phyloP scores from a whole-genome alignment of 75 land plant species.

The Larix kaempferi region DNA sequence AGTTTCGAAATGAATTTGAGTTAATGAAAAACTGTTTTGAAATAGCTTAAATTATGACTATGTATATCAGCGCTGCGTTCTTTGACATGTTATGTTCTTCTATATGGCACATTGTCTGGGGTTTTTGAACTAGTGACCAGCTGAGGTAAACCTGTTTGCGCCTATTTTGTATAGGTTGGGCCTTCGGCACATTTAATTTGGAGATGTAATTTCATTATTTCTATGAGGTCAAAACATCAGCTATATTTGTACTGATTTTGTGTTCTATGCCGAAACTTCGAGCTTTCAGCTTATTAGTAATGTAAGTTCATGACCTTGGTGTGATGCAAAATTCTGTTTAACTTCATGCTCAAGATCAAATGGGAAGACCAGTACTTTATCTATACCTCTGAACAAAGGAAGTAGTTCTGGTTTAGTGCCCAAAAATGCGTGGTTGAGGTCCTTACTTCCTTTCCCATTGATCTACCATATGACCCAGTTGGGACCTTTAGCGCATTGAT shows the following conservation, averaged over 20 bases:
- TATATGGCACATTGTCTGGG: neutral
- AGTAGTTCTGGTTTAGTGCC: neutral
- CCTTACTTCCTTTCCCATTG: neutral
- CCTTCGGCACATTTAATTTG: too few relatives aligned
- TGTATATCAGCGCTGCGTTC: neutral
- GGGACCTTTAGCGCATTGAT: neutral
- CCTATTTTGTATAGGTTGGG: too few relatives aligned
- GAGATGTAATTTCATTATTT: too few relatives aligned
- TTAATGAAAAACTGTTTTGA: neutral
- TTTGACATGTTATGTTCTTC: neutral
- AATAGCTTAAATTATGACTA: neutral
- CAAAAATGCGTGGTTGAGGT: neutral
- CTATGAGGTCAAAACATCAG: too few relatives aligned
- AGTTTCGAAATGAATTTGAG: neutral
- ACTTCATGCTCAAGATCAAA: neutral
- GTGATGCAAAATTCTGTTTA: too few relatives aligned
- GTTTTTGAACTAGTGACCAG: neutral
- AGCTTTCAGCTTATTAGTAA: too few relatives aligned
- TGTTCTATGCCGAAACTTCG: too few relatives aligned
- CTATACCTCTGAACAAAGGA: neutral
- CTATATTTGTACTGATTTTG: too few relatives aligned
- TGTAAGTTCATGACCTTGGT: too few relatives aligned
- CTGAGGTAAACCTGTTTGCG: neutral
- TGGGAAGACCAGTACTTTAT: neutral
- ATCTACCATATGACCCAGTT: neutral